phyloP scores from a whole-genome alignment of 2,329 filamentous ascomycete genomes.

The Onygenales sp. region DNA sequence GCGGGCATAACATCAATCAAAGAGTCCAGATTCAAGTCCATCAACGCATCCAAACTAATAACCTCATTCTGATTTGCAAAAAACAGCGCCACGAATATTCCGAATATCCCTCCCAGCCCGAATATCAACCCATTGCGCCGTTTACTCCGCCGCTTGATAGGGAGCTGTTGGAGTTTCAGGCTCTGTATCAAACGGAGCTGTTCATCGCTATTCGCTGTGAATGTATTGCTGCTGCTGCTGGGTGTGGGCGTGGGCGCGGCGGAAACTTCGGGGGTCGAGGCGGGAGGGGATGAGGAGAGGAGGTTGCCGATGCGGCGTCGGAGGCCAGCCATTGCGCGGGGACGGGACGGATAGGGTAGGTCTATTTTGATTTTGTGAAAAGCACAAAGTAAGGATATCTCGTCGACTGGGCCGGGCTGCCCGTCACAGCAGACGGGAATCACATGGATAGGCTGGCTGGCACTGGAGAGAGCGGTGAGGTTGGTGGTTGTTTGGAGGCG shows the following conservation, averaged over 20 bases:
- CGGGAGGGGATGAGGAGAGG: conserved; percentile 10
- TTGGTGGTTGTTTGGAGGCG: not conserved
- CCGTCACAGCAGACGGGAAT: conserved; percentile 11
- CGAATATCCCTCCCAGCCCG: conserved; percentile 77
- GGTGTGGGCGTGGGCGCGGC: not conserved
- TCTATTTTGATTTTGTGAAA: not conserved
- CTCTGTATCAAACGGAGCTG: conserved; percentile 21
- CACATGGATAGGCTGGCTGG: conserved; percentile 4
- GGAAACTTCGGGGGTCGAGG: conserved; percentile 2
- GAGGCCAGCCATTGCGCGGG: conserved; percentile 23
- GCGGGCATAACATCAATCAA: conserved; percentile 81
- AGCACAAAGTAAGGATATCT: not conserved
- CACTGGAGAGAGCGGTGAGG: not conserved
- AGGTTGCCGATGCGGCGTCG: conserved; percentile 34
- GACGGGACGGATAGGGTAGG: not conserved
- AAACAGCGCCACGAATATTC: conserved; percentile 77
- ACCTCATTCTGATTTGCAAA: conserved; percentile 85
- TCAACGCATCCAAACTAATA: conserved; percentile 67
- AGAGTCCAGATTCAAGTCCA: conserved; percentile 68
- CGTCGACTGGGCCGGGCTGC: conserved; percentile 1
- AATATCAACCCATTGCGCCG: conserved; percentile 76
- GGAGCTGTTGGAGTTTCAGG: conserved; percentile 18
- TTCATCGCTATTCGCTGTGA: conserved; percentile 9
- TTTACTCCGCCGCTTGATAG: conserved; percentile 46
- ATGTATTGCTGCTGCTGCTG: not conserved